Evolutionary conservation across 495 filamentous ascomycete species (phyloP), one percentile per base, ranked within the genome.

Genomic region (Hypoxylon crocopeplum): DNA sequence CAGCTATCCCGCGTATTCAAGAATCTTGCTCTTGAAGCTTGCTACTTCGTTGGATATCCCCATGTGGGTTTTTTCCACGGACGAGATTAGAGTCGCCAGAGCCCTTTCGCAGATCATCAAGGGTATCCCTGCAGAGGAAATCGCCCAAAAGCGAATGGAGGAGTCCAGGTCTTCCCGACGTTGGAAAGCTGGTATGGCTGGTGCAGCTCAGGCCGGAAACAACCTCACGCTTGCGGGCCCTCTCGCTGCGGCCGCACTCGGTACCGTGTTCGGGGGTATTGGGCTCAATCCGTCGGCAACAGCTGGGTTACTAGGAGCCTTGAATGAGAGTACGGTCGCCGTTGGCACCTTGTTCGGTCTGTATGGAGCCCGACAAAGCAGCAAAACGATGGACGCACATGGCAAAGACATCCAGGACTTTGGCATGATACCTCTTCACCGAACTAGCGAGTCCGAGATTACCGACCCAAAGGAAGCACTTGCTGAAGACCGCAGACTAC

Each of bases 271-370:
- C 79, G 90, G 90, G 15, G 90, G 88, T 3, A 67, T 92, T 5
- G 91, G 93, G 5, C 79, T 97, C 0, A 91, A 89, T 12, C 84
- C 57, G 8, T 69, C 70, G 5, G 67, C 88, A 1, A 88, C 90
- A 17, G 91, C 92, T 10, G 84, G 85, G 6, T 86, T 96, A 49
- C 74, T 98, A 0, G 94, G 92, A 11, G 77, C 86, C 11, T 70
- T 97, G 41, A 89, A 91, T 8, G 83, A 89, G 19, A 96, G 86
- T 61, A 81, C 83, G 5, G 83, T 92, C 12, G 74, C 91, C 34
- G 88, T 96, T 15, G 93, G 92, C 4, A 83, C 87, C 41, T 72
- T 98, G 10, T 96, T 98, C 65, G 93, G 93, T 24, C 89, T 92
- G 7, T 96, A 94, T 68, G 92, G 92, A 19, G 90, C 86, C 10